Evolutionary conservation across 129 eudicot genomes (phyloP), one percentile per base, ranked within the genome.

Genomic region (Logfia minima): DNA sequence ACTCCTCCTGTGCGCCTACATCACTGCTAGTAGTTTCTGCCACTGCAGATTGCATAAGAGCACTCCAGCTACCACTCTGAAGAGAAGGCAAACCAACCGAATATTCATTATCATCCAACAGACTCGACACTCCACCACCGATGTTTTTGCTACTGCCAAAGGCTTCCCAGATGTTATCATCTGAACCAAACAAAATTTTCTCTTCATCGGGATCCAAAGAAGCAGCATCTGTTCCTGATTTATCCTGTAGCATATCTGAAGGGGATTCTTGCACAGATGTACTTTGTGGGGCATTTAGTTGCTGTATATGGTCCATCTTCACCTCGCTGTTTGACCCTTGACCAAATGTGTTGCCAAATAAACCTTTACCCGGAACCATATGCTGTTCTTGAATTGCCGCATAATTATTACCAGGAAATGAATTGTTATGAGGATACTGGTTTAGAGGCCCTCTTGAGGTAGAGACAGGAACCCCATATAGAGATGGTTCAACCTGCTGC

Each of bases 11-110:
- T 56, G 70, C 14, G 21, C 87, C 88, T 62, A 68, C 53, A 80
- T 86, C 91, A 70, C 80, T 77, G 72, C 90, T 90, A 67, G 91
- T 81, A 55, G 97, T 86, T 86, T 93, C 98, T 29, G 90, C 97
- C 55, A 88, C 98, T 69, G 98, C 98, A 67, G 98, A 93, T 84
- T 93, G 98, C 98, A 93, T 93, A 29, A 93, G 91, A 79, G 98
- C 98, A 76, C 98, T 93, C 98, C 98, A 93, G 75, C 87, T 90
- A 72, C 98, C 98, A 78, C 97, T 88, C 72, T 93, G 98, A 60
- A 90, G 13, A 66, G 98, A 92, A 32, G 96, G 87, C 67, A 86
- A 48, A 14, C 90, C 87, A 84, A 74, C 66, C 18, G 67, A 37
- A 35, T 82, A 59, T 34, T 86, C 96, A 52, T 83, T 65, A 75